Conservation (phyloP, 2,329 filamentous ascomycete species). For the Harringtonia aguacate region DNA sequence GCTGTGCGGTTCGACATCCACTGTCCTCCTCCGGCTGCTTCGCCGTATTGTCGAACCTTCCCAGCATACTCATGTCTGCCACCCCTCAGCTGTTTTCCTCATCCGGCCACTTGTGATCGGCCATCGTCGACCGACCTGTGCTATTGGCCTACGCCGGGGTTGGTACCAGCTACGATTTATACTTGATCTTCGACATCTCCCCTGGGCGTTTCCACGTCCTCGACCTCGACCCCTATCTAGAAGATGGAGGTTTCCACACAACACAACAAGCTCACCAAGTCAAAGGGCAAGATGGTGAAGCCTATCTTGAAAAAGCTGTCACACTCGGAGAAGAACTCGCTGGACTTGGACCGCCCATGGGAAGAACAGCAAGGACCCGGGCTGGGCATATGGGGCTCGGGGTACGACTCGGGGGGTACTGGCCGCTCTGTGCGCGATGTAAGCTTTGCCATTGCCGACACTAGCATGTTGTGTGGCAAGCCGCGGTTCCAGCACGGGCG, state of each 20-base stretch:
- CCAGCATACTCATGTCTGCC: not conserved
- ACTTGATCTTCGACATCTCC: not conserved
- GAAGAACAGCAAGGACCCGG: slow-evolving; percentile 38
- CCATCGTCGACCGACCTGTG: not conserved
- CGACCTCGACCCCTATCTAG: not conserved
- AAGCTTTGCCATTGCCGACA: slow-evolving; percentile 27
- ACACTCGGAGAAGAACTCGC: slow-evolving; percentile 49
- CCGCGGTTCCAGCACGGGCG: slow-evolving; percentile 42
- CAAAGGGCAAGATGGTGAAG: slow-evolving; percentile 41
- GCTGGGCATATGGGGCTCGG: slow-evolving; percentile 22
- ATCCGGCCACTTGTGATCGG: slow-evolving; percentile 2
- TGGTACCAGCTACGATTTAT: not conserved
- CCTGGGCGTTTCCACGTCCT: too few species aligned
- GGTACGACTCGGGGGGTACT: slow-evolving; percentile 15
- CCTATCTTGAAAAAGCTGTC: slow-evolving; percentile 51
- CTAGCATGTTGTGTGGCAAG: slow-evolving; percentile 9
- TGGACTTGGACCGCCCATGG: slow-evolving; percentile 51
- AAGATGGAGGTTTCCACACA: slow-evolving; percentile 14
- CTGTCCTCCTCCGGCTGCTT: not conserved
- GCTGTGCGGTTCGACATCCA: not conserved
- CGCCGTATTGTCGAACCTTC: not conserved
- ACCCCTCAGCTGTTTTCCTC: not conserved
- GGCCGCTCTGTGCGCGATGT: slow-evolving; percentile 28
- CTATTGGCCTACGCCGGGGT: not conserved
- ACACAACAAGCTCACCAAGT: slow-evolving; percentile 32